Evolutionary conservation across 2,329 filamentous ascomycete genomes (phyloP).

Genomic region (Fusarium veterinarium): DNA sequence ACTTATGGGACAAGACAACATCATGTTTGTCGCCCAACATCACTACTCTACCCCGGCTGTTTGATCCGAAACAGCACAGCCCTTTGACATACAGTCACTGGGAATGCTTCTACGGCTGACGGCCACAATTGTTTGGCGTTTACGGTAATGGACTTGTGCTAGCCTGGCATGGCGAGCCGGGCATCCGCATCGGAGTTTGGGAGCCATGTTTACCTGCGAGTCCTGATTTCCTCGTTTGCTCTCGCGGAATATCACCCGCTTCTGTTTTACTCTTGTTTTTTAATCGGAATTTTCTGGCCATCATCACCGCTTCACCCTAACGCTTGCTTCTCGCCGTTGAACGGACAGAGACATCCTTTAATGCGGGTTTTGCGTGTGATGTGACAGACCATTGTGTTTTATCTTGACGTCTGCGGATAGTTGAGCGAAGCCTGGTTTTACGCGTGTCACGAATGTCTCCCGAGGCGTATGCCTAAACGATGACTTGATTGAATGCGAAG

Average conservation of each 20-base stretch:
- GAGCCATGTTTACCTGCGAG: slow-evolving; percentile 26
- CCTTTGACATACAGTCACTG: slow-evolving; percentile 18
- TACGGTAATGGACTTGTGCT: slow-evolving; percentile 37
- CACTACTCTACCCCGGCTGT: slow-evolving; percentile 31
- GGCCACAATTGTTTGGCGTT: slow-evolving; percentile 41
- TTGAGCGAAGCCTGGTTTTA: slow-evolving; percentile 31
- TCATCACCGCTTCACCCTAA: slow-evolving; percentile 15
- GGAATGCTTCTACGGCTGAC: slow-evolving; percentile 35
- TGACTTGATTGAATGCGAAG: slow-evolving; percentile 39
- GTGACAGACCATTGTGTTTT: slow-evolving; percentile 13
- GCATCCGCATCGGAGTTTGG: slow-evolving; percentile 42
- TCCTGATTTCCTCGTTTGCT: slow-evolving; percentile 13
- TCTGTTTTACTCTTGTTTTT: slow-evolving; percentile 31
- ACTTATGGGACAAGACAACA: not conserved
- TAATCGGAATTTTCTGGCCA: slow-evolving; percentile 34
- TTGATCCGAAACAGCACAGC: slow-evolving; percentile 35
- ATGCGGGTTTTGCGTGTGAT: slow-evolving; percentile 23
- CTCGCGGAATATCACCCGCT: slow-evolving; percentile 13
- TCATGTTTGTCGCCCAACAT: not conserved
- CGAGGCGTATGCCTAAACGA: slow-evolving; percentile 23
- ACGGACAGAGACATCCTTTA: slow-evolving; percentile 38
- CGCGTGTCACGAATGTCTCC: slow-evolving; percentile 38
- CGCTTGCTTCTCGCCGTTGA: slow-evolving; percentile 42
- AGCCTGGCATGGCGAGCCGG: slow-evolving; percentile 39
- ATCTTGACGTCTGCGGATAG: slow-evolving; percentile 6